A percentile compares a stretch with the other conserved stretches of the same genome.
phyloP scores from a whole-genome alignment of 306 rosid species.

The Carpinus viminea region DNA sequence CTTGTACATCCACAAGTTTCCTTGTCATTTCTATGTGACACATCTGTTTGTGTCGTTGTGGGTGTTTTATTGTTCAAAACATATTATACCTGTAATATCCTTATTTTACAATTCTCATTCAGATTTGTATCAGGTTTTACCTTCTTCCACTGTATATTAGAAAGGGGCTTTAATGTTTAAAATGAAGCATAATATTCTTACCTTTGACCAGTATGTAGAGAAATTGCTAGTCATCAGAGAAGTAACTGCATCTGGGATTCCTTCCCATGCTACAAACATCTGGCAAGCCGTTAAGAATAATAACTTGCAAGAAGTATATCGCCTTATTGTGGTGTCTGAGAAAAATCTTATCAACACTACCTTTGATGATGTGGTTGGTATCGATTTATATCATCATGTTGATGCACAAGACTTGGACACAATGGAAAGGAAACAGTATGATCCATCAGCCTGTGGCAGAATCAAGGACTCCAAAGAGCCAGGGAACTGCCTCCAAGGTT shows the following conservation, averaged over 20 bases:
- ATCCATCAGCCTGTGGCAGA: conserved; percentile 56
- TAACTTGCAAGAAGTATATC: conserved; percentile 72
- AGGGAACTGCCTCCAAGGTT: conserved; percentile 66
- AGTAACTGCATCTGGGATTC: conserved; percentile 37
- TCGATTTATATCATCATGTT: conserved; percentile 35
- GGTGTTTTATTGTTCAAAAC: background rate
- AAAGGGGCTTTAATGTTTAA: conserved; percentile 3
- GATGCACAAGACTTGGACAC: conserved; percentile 31
- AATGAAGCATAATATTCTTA: conserved; percentile 25
- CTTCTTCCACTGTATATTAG: conserved; percentile 1
- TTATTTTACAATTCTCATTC: background rate
- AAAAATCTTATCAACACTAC: conserved; percentile 53
- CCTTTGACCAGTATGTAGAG: conserved; percentile 67
- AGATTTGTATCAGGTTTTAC: conserved; percentile 14
- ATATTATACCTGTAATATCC: background rate
- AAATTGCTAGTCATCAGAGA: conserved; percentile 65
- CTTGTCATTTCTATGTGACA: background rate
- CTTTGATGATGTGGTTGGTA: conserved; percentile 50
- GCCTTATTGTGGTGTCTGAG: conserved; percentile 61
- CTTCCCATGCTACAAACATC: conserved; percentile 48
- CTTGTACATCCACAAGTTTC: background rate
- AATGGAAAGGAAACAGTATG: conserved; percentile 42
- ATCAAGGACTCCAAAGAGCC: conserved; percentile 44
- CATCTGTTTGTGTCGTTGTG: background rate
- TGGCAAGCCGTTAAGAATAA: conserved; percentile 76